These are phyloP conservation scores for Penicillium glabrum DNA, from an alignment of 2,329 filamentous ascomycete species.

Conservation along the genomic window DNA sequence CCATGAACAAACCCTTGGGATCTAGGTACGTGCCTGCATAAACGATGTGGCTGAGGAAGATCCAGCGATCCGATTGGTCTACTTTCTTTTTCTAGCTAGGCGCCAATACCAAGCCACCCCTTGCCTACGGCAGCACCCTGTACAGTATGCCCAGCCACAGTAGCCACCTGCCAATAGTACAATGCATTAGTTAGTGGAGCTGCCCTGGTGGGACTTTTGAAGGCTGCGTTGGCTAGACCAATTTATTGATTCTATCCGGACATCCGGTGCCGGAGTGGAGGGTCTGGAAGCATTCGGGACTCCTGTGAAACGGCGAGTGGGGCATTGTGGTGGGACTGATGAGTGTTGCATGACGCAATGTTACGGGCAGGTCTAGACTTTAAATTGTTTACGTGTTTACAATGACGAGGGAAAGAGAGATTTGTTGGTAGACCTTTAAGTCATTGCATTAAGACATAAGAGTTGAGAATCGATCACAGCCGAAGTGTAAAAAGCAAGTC, in stretches of 20 bases:
- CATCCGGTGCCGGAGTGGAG: not conserved
- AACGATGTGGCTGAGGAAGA: not conserved
- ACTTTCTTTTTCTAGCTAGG: not conserved
- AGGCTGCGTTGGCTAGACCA: not conserved
- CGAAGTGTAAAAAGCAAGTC: not conserved
- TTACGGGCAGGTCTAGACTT: not conserved
- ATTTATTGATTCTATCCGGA: not conserved
- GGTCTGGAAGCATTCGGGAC: not conserved
- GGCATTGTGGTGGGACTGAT: not conserved
- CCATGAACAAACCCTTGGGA: not conserved
- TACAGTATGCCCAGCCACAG: not conserved
- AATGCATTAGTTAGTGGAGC: not conserved
- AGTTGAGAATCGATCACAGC: conserved; percentile 6
- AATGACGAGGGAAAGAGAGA: not conserved
- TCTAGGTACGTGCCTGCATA: not conserved
- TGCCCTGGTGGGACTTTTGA: not conserved
- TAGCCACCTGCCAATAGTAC: not conserved
- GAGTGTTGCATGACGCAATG: conserved; percentile 1
- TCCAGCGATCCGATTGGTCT: not conserved
- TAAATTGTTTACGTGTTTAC: not conserved
- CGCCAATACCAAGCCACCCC: not conserved
- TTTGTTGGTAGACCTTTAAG: not conserved
- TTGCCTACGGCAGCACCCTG: not conserved
- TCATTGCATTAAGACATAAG: conserved; percentile 1
- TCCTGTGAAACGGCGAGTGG: not conserved